phyloP scores from a whole-genome alignment of 192 early-diverging fungal genomes.

The Geosiphon pyriformis region DNA sequence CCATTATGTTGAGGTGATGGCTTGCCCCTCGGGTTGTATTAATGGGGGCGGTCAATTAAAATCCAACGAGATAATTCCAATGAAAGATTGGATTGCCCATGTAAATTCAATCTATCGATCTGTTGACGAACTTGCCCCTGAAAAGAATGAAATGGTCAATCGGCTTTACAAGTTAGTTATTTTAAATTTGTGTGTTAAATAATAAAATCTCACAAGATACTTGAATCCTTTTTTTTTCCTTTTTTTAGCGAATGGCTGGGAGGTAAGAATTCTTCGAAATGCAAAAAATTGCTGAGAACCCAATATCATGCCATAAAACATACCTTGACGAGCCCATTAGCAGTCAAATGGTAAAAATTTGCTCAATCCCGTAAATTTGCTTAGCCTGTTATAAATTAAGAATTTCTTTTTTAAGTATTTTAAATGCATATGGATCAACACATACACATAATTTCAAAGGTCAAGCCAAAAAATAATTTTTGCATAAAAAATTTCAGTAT shows the following conservation, averaged over 20 bases:
- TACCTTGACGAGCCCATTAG: conserved; percentile 64
- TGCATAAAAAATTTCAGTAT: no score
- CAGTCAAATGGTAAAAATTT: conserved; percentile 78
- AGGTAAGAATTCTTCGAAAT: conserved; percentile 58
- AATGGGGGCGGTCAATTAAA: conserved; percentile 96
- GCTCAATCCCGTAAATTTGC: no score
- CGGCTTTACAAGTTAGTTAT: conserved; percentile 53
- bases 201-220: background rate
- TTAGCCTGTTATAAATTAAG: no score
- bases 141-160: conserved; percentile 58
- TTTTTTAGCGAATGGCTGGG: conserved; percentile 72
- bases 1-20: conserved; percentile 96
- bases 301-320: conserved; percentile 81
- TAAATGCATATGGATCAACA: no score
- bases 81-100: conserved; percentile 70
- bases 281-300: conserved; percentile 64
- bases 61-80: conserved; percentile 40
- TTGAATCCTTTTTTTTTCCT: conserved; percentile 1
- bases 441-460: no score
- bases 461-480: no score
- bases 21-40: conserved; percentile 94
- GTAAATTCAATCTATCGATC: conserved; percentile 65
- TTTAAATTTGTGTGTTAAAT: background rate
- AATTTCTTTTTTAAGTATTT: no score
- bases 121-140: conserved; percentile 48